Evolutionary conservation across 441 rosid genomes (phyloP), one percentile per base, ranked within the genome.

Genomic region (Euphorbia celastroides): DNA sequence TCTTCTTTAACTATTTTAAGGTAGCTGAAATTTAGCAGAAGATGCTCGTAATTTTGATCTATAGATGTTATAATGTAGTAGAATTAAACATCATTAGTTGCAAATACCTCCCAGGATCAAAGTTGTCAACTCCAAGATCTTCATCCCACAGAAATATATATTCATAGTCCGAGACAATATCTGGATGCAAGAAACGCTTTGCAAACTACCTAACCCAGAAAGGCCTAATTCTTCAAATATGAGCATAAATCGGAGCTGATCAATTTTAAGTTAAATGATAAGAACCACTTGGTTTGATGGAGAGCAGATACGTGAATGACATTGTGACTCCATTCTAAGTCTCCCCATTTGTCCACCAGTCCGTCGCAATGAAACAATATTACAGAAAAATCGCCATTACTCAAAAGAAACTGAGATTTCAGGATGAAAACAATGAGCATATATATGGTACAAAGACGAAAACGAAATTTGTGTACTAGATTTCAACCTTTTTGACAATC

Each of bases 141-240:
- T 92, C 98, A 73, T 90, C 97, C 98, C 98, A 92, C 20, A 92
- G 77, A 77, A 92, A 92, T 63, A 92, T 82, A 64, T 88, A 92
- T 8, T 76, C 81, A 63, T 87, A 92, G 61, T 80, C 84, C 6
- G 84, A 75, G 50, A 90, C 79, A 52, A 90, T 90, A 81, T 90
- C 92, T 0, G 93, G 97, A 73, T 90, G 97, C 61, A 92, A 76
- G 73, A 92, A 87, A 30, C 87, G 84, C 74, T 85, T 81, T 16
- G 84, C 86, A 63, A 85, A 85, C 98, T 96, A 92, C 96, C 95
- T 89, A 66, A 57, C 50, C 50, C 32, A 42, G 57, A 30, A 70
- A 66, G 27, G n/a, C 7, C 48, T 28, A 50, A 34, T 0, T 51
- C 23, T 55, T 57, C 34, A 14, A 57, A 14, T 28, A 9, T 23